Evolutionary conservation across 2,329 filamentous ascomycete species (phyloP), one percentile per base, ranked within the genome.

Genomic region (Neonectria sp.): DNA sequence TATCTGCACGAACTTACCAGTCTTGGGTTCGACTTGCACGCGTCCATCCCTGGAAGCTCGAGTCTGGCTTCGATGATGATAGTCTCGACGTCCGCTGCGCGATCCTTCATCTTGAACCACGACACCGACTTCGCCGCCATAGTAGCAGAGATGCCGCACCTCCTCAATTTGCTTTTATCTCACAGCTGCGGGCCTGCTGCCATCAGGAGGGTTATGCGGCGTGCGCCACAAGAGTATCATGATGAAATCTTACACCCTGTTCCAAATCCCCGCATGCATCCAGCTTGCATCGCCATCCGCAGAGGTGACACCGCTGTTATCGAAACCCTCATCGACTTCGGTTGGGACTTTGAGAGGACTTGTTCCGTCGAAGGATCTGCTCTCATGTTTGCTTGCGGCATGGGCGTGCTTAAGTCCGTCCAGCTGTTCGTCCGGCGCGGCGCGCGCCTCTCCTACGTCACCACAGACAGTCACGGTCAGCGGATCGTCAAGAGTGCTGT

Each of bases 341-440:
- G 73, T 1, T 67, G 75, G 21, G 64, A 75, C 4, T 33, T 63
- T 12, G 68, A 72, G n/a, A 52, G 33, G 1, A 70, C 71, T 15
- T 65, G 66, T 40, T 69, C 62, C 13, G 43, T 49, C 3, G 59
- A 58, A 1, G 73, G 73, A 2, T 72, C 74, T 6, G 64, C 68
- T 0, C 56, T 76, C 56, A 75, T 76, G 72, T 71, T 65, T 52
- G 74, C 74, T 13, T 67, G 64, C 21, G 46, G 40, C 4, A 61
- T 74, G 3, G 74, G 71, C 0, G 63, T 65, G 1, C 45, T 65
- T 1, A 29, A 52, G 2, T 64, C 62, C 8, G 74, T 75, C 65
- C 70, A 76, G 46, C 5, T 68, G 5, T 69, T 76, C 12, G 63
- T 76, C 5, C 67, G 60, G 2, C 27, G 29, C 5, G 72, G 72